phyloP scores from a whole-genome alignment of 1,284 basidiomycete genomes.

The Peniophora sp. region DNA sequence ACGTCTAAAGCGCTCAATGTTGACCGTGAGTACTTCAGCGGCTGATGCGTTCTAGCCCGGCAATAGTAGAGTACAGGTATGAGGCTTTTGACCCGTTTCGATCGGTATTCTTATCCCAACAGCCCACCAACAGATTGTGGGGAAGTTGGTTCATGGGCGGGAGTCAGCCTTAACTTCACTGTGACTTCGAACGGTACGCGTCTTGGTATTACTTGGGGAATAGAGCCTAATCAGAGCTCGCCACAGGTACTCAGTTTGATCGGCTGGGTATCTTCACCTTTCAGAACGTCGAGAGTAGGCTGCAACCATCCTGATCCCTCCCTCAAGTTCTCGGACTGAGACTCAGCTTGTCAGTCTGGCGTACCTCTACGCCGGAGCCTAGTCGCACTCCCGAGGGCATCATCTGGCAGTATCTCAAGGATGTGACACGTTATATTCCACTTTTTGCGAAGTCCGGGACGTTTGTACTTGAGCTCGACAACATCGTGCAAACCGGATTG shows the following conservation, averaged over 20 bases:
- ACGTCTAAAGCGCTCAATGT: not conserved
- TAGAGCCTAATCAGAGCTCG: too few relatives aligned
- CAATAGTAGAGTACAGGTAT: slow-evolving; percentile 61
- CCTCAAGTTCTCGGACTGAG: too few relatives aligned
- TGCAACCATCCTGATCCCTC: not conserved
- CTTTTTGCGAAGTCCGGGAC: slow-evolving; percentile 59
- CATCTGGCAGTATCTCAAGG: slow-evolving; percentile 73
- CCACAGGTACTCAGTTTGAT: slow-evolving; percentile 63
- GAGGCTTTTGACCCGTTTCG: slow-evolving; percentile 16
- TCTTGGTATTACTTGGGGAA: too few relatives aligned
- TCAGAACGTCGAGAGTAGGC: slow-evolving; percentile 66
- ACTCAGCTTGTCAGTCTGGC: slow-evolving; percentile 43
- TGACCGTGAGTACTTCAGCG: slow-evolving; percentile 17
- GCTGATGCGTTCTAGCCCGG: slow-evolving; percentile 35
- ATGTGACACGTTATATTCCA: slow-evolving; percentile 65
- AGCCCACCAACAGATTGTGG: slow-evolving; percentile 72
- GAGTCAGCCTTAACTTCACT: slow-evolving; percentile 65
- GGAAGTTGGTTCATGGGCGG: slow-evolving; percentile 65
- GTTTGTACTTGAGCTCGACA: slow-evolving; percentile 68
- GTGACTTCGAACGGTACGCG: slow-evolving; percentile 58
- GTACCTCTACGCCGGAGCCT: slow-evolving; percentile 77
- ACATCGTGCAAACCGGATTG: slow-evolving; percentile 46
- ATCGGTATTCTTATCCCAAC: slow-evolving; percentile 2
- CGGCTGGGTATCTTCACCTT: slow-evolving; percentile 67
- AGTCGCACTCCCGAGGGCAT: slow-evolving; percentile 53